Evolutionary conservation across 805 yeast species (phyloP).

Genomic region (Saccharomyces jurei): DNA sequence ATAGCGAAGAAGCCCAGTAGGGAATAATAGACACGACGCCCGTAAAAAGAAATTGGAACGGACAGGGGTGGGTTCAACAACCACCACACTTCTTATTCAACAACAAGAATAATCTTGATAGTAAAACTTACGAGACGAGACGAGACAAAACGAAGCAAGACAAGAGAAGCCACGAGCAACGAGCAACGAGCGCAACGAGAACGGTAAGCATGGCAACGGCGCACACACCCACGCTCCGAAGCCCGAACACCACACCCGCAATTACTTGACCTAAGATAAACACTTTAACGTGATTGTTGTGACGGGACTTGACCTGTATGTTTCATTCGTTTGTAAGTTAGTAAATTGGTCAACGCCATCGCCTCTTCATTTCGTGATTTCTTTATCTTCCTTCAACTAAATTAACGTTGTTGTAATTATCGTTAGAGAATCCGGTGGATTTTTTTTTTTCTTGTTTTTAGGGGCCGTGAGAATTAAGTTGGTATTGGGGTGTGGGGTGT

Average conservation of each 20-base stretch:
- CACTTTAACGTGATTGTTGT: background rate
- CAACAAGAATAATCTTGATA: background rate
- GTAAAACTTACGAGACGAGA: background rate
- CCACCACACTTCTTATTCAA: background rate
- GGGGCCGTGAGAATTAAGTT: background rate
- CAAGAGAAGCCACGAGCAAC: background rate
- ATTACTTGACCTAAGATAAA: background rate
- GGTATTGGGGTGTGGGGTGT: background rate
- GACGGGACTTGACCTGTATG: background rate
- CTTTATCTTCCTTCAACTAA: background rate
- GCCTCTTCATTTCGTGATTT: background rate
- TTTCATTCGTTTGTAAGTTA: background rate
- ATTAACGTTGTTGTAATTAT: background rate
- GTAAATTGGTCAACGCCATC: background rate
- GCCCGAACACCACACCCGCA: background rate
- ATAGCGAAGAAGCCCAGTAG: background rate
- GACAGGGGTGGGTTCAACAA: background rate
- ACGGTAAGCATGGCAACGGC: slow-evolving; percentile 2
- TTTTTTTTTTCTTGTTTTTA: no score
- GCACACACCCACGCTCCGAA: background rate
- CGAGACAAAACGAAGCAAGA: background rate
- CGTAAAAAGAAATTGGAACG: background rate
- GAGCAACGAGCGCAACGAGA: background rate
- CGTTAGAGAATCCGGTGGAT: background rate
- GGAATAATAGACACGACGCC: background rate